Base-by-base conservation (phyloP, 495 filamentous ascomycete species). In the Pseudoneurospora amorphoporcata region DNA sequence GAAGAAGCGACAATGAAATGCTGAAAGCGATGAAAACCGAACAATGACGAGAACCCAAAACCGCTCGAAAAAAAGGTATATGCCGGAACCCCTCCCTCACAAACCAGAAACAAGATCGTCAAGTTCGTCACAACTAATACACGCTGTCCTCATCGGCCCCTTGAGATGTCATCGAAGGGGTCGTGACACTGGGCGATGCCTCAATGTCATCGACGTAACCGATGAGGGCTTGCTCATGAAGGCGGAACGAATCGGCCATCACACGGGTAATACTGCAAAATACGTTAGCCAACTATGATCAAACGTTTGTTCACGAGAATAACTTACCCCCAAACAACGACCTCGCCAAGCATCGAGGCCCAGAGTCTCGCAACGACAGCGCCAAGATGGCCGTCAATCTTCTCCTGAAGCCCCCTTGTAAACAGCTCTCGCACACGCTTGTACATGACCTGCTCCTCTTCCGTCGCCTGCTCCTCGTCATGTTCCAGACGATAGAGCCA, bases 401-500 rank as follows among this genome's bases (percentile, higher is more conserved):
- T 82, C 71, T 96, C 92, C 74, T 94, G 90, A 42, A 93, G 90
- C 76, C 89, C 88, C 78, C 97, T 94, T 76, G 97, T 93, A 81
- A 99, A 97, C 70, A 98, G 87, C 83, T 90, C 90, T 69, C 94
- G 92, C 70, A 99, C 88, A 85, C 96, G 97, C 84, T 94, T 94
- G 84, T 98, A 97, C 91, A 98, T 96, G 80, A 86, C 88, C 81
- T 93, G 78, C 81, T 99, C 95, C 75, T 97, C 95, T 79, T 94
- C 93, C 41, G 89, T 94, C 23, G 94, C 93, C 12, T 91, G 90
- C 84, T 98, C 96, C 76, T 96, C 93, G 87, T 99, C 95, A 86
- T 98, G 94, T 92, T 99, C 95, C 85, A 99, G 90, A 83, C 93
- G 92, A 85, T 97, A 98, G 78, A 99, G 90, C 95, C 95, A 99